Base-by-base conservation (phyloP, 768 basidiomycete species). In the Tremella mesenterica region DNA sequence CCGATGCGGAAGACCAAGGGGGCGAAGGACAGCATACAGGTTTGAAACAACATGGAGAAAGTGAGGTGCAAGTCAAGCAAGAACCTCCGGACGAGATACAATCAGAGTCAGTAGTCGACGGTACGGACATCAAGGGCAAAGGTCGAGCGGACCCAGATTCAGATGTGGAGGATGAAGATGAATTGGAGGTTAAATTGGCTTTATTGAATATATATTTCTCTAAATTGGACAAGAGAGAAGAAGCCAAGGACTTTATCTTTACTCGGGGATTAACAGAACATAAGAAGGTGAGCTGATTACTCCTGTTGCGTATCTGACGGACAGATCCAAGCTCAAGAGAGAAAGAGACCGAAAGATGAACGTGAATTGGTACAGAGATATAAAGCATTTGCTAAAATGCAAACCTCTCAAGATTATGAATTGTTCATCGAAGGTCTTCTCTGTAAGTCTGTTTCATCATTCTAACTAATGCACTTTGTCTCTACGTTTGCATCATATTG, bases 401-500 rank as follows among this genome's bases (percentile, higher is more conserved):
- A 95, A 70, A 91, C 89, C 0, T 85, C 86, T 1, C 83, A 86
- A 54, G 93, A 99, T 66, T 92, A 85, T 61, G 95, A 99, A 70
- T 78, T 78, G 2, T 87, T 97, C 67, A 78, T 85, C 4, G 80
- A 89, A 10, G 93, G 95, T 51, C 80, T 97, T 54, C 78, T 96
- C 23, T 96, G 92, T 96, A 77, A 47, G 85, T 72, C 1, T n/a
- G n/a, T n/a, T n/a, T n/a, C n/a, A n/a, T n/a, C n/a, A n/a, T 18
- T n/a, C n/a, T n/a, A n/a, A n/a, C n/a, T n/a, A n/a, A n/a, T n/a
- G n/a, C n/a, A n/a, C n/a, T n/a, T n/a, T n/a, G n/a, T n/a, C n/a
- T n/a, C n/a, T n/a, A n/a, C n/a, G n/a, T n/a, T n/a, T n/a, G n/a
- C n/a, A 36, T 36, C 41, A 43, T 9, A 9, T 25, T 7, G 7